Percentiles rank a stretch among this genome's conserved stretches.
Evolutionary conservation across 192 early-diverging fungal species (phyloP).

Genomic region (Chytriomyces hyalinus): DNA sequence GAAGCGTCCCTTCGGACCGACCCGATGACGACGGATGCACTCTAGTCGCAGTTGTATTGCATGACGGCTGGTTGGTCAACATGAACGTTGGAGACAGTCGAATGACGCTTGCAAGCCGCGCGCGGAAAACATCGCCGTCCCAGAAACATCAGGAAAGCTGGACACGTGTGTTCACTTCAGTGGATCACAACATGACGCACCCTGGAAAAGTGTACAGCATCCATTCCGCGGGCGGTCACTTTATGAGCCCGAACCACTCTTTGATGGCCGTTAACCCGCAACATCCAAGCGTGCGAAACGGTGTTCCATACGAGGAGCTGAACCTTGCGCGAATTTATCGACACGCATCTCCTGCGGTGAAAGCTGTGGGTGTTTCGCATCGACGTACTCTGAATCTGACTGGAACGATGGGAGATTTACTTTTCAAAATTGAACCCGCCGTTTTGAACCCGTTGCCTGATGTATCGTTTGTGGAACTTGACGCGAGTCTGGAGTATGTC

Average conservation of each 20-base stretch:
- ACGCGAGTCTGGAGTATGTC: slow-evolving; percentile 44
- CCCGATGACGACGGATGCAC: slow-evolving; percentile 66
- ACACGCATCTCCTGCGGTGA: slow-evolving; percentile 49
- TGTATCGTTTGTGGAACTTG: slow-evolving; percentile 53
- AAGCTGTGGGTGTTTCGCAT: slow-evolving; percentile 59
- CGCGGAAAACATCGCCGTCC: neutral
- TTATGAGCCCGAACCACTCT: slow-evolving; percentile 56
- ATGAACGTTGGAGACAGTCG: slow-evolving; percentile 65
- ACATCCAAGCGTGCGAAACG: slow-evolving; percentile 15
- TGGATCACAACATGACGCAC: slow-evolving; percentile 69
- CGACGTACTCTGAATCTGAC: slow-evolving; percentile 64
- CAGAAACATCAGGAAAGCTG: slow-evolving; percentile 37
- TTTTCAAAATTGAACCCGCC: slow-evolving; percentile 67
- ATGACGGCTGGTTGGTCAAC: slow-evolving; percentile 56
- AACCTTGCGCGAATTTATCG: slow-evolving; percentile 58
- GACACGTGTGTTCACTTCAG: slow-evolving; percentile 50
- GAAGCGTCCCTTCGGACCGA: slow-evolving; percentile 13
- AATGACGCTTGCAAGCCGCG: slow-evolving; percentile 26
- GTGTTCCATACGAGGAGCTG: slow-evolving; percentile 54
- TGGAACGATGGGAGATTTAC: slow-evolving; percentile 66
- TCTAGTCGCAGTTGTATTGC: slow-evolving; percentile 57
- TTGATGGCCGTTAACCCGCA: slow-evolving; percentile 42
- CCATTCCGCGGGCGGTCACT: slow-evolving; percentile 54
- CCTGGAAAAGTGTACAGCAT: slow-evolving; percentile 62
- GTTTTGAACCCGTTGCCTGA: slow-evolving; percentile 57